phyloP scores from a whole-genome alignment of 805 yeast genomes.

The Saccharomyces cerevisiae region DNA sequence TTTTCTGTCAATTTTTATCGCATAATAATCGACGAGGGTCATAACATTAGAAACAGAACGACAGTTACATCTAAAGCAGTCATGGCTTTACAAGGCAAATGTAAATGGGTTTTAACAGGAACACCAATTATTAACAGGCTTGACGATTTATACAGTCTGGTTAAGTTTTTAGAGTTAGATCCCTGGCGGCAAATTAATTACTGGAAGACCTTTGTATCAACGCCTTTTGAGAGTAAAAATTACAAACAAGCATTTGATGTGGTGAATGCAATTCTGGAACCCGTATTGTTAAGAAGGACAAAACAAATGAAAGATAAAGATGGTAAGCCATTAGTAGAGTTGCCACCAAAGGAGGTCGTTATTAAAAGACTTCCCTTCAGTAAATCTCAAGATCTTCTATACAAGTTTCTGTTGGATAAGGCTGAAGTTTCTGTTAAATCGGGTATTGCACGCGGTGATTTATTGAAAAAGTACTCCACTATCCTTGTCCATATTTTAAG shows the following conservation, averaged over 20 bases:
- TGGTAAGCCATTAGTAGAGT: slow-evolving; percentile 64
- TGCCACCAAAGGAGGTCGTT: slow-evolving; percentile 68
- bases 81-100: slow-evolving; percentile 49
- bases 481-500: slow-evolving; percentile 78
- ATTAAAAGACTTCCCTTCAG: slow-evolving; percentile 63
- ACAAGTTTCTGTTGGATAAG: slow-evolving; percentile 56
- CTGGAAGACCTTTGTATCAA: slow-evolving; percentile 81
- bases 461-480: slow-evolving; percentile 65
- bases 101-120: slow-evolving; percentile 86
- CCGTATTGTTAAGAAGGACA: slow-evolving; percentile 75
- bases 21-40: slow-evolving; percentile 83
- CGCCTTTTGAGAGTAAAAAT: slow-evolving; percentile 71
- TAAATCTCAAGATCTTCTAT: slow-evolving; percentile 55
- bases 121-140: slow-evolving; percentile 85
- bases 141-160: slow-evolving; percentile 76
- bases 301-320: slow-evolving; percentile 69
- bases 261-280: slow-evolving; percentile 78
- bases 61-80: slow-evolving; percentile 77
- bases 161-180: slow-evolving; percentile 66
- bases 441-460: slow-evolving; percentile 55
- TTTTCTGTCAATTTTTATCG: slow-evolving; percentile 69
- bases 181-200: slow-evolving; percentile 84
- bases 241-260: slow-evolving; percentile 68
- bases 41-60: slow-evolving; percentile 69
- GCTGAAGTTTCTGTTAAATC: slow-evolving; percentile 58